These are phyloP conservation scores for Entomortierella beljakovae DNA, from an alignment of 192 early-diverging fungal species.

Conservation along the genomic window DNA sequence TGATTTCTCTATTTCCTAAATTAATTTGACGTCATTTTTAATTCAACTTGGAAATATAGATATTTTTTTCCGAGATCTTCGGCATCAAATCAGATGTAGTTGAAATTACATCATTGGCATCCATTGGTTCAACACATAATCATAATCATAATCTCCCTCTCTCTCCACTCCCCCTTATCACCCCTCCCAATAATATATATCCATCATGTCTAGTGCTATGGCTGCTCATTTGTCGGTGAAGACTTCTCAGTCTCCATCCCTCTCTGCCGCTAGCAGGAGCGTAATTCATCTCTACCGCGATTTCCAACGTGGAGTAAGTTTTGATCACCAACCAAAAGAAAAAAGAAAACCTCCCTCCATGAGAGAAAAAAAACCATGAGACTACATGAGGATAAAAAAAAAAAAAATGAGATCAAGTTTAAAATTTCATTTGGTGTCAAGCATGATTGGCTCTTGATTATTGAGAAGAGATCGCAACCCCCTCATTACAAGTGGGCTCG, in stretches of 20 bases:
- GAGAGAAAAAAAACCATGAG: neutral
- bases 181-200: neutral
- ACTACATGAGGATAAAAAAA: neutral
- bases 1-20: too few species aligned
- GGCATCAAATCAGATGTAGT: too few species aligned
- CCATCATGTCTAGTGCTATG: constrained; percentile 55
- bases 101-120: too few species aligned
- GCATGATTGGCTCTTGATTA: neutral
- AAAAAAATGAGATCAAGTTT: neutral
- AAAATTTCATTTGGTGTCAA: neutral
- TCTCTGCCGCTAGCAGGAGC: constrained; percentile 70
- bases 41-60: too few species aligned
- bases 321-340: neutral
- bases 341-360: neutral
- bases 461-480: too few species aligned
- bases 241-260: constrained; percentile 68
- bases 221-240: constrained; percentile 62
- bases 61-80: too few species aligned
- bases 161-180: constrained; percentile 6
- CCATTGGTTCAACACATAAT: too few species aligned
- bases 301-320: constrained; percentile 74
- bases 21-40: too few species aligned
- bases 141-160: neutral
- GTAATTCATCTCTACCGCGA: constrained; percentile 77
- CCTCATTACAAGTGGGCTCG: too few species aligned